phyloP scores from a whole-genome alignment of 371 early-diverging fungal genomes.

The Mucor velutinosus region DNA sequence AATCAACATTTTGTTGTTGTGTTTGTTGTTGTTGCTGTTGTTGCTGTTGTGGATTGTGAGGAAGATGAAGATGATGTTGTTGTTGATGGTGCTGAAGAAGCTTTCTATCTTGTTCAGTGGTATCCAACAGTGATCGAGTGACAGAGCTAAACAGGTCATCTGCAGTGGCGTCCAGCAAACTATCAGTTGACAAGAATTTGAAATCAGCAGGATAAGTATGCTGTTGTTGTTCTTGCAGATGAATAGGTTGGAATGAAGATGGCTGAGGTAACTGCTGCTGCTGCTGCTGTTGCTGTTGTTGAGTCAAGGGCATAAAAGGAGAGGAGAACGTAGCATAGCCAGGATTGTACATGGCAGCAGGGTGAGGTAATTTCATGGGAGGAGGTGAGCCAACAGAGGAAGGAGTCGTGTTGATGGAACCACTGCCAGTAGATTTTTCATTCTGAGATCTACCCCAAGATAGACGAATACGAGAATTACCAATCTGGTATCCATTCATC shows the following conservation, averaged over 20 bases:
- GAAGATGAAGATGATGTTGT: not conserved
- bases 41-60: not conserved
- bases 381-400: not conserved
- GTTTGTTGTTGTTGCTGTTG: not conserved
- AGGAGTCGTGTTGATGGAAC: not conserved
- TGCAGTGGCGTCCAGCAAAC: not conserved
- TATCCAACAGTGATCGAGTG: not conserved
- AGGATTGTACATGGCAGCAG: slow-evolving; percentile 1
- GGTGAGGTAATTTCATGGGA: not conserved
- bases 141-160: not conserved
- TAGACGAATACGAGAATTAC: slow-evolving; percentile 80
- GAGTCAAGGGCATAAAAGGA: not conserved
- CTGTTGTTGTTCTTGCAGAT: not conserved
- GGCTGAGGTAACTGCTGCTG: not conserved
- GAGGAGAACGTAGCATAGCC: not conserved
- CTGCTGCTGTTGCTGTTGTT: not conserved
- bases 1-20: slow-evolving; percentile 3
- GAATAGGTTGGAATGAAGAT: not conserved
- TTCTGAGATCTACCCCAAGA: slow-evolving; percentile 80
- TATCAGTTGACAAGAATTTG: not conserved
- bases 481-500: slow-evolving; percentile 84
- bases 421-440: not conserved
- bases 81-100: not conserved
- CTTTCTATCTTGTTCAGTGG: slow-evolving; percentile 3
- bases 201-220: not conserved